These are phyloP conservation scores for Volvox africanus DNA, from an alignment of 139 green algal species.

Conservation along the genomic window DNA sequence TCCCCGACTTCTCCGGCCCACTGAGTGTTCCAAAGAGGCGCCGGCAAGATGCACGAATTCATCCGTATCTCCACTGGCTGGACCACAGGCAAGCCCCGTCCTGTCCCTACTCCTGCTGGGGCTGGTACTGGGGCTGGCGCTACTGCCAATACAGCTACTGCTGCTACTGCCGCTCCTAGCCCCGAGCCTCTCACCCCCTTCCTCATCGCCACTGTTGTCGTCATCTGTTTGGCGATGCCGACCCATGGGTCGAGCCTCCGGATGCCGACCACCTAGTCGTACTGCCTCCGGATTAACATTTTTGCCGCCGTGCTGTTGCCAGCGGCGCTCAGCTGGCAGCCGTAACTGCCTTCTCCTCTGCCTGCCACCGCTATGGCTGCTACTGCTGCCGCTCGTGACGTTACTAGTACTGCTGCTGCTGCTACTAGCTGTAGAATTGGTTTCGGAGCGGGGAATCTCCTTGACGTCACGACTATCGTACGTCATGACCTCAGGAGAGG, in stretches of 20 bases:
- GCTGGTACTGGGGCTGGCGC: too few species aligned
- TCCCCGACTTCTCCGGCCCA: too few species aligned
- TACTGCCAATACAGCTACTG: too few species aligned
- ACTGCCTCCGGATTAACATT: neutral
- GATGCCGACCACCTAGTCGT: too few species aligned
- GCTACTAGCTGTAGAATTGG: neutral
- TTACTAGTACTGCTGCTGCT: neutral
- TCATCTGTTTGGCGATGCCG: neutral
- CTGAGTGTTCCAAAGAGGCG: too few species aligned
- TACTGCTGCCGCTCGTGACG: neutral
- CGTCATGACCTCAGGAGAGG: neutral
- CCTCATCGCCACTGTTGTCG: neutral
- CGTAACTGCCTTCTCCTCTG: neutral
- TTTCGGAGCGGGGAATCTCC: neutral
- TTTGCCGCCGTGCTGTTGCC: neutral
- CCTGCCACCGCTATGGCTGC: neutral
- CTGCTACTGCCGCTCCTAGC: too few species aligned
- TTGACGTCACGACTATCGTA: neutral
- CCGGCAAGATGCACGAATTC: too few species aligned
- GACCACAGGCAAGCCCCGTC: too few species aligned
- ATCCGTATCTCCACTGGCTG: too few species aligned
- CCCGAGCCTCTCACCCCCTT: neutral
- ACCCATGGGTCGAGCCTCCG: neutral
- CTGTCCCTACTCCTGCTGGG: too few species aligned
- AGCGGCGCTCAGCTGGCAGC: neutral